A percentile compares a stretch with the other conserved stretches of the same genome.
Evolutionary conservation across 345 rosid genomes (phyloP).

Genomic region (Ailanthus altissimus): DNA sequence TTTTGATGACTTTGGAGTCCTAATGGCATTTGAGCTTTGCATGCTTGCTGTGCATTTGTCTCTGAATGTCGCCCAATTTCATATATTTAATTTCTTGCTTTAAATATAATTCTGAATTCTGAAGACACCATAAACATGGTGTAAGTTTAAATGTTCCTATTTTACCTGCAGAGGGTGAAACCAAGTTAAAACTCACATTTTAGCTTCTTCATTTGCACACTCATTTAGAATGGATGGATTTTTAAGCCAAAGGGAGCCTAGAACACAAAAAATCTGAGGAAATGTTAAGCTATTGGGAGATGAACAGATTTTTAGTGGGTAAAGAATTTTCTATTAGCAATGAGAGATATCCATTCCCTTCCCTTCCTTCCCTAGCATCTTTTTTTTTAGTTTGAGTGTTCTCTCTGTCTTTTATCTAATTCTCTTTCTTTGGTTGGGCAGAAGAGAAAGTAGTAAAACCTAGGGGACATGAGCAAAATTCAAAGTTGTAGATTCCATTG

Average conservation of each 20-base stretch:
- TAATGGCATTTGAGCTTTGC: neutral
- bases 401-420: neutral
- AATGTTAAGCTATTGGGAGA: neutral
- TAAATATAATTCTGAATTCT: neutral
- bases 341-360: neutral
- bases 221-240: neutral
- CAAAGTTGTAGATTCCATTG: neutral
- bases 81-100: neutral
- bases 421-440: neutral
- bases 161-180: neutral
- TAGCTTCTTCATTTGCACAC: neutral
- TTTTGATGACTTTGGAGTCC: constrained; percentile 5
- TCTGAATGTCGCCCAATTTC: neutral
- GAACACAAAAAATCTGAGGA: neutral
- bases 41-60: neutral
- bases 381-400: neutral
- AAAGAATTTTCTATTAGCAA: neutral
- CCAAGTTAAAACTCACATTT: neutral
- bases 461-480: neutral
- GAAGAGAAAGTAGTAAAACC: neutral
- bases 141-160: neutral
- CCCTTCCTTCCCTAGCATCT: too few species aligned
- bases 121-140: neutral
- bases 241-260: neutral
- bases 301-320: neutral